Evolutionary conservation across 2,329 filamentous ascomycete species (phyloP).

Genomic region (Cytospora schulzeri): DNA sequence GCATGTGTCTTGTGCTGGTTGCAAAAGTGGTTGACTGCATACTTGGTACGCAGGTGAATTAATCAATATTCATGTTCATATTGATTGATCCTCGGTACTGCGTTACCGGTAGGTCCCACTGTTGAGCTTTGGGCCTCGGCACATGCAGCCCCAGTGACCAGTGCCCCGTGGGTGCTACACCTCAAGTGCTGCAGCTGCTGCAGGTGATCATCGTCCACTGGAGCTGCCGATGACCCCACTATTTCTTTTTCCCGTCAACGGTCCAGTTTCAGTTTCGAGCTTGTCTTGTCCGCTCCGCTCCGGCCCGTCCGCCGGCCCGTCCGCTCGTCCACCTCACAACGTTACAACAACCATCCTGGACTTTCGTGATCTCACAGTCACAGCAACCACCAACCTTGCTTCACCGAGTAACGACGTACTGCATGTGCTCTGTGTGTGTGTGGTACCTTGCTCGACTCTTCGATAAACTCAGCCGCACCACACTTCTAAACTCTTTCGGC

Average conservation of each 20-base stretch:
- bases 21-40: too few species aligned
- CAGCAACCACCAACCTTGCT: not conserved
- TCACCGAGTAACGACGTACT: not conserved
- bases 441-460: not conserved
- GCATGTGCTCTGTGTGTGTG: not conserved
- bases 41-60: too few species aligned
- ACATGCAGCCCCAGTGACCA: too few species aligned
- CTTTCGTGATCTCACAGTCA: not conserved
- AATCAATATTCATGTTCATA: too few species aligned
- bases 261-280: not conserved
- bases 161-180: too few species aligned
- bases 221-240: not conserved
- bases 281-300: not conserved
- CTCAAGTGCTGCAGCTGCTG: too few species aligned
- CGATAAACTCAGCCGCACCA: not conserved
- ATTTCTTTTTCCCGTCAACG: not conserved
- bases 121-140: too few species aligned
- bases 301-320: not conserved
- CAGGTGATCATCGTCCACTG: too few species aligned
- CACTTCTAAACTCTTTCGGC: not conserved
- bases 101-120: too few species aligned
- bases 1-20: too few species aligned
- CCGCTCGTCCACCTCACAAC: not conserved
- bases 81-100: too few species aligned
- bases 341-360: not conserved